Evolutionary conservation across 2,329 filamentous ascomycete species (phyloP).

Genomic region (Exophiala alcalophila): DNA sequence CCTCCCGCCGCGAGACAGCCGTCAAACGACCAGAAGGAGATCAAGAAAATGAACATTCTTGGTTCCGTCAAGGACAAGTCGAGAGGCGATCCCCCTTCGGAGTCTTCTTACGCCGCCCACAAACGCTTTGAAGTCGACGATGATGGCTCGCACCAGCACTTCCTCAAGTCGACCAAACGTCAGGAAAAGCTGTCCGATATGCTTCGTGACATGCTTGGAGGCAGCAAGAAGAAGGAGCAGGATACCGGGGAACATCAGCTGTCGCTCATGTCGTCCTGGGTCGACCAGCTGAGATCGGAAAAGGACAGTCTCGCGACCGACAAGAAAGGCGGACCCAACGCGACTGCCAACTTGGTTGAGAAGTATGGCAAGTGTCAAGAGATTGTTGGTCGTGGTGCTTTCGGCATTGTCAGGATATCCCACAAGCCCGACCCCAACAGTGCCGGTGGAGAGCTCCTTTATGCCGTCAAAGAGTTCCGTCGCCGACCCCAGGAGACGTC

Average conservation of each 20-base stretch:
- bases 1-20: conserved; percentile 31
- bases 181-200: conserved; percentile 95
- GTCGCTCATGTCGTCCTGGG: conserved; percentile 92
- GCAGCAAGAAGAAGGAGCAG: conserved; percentile 74
- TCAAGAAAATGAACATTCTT: conserved; percentile 31
- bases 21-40: conserved; percentile 34
- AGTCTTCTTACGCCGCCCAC: conserved; percentile 26
- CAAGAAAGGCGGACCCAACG: conserved; percentile 71
- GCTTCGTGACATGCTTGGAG: conserved; percentile 76
- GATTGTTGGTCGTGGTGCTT: conserved; percentile 90
- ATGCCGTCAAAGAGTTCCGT: conserved; percentile 97
- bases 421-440: conserved; percentile 89
- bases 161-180: conserved; percentile 81
- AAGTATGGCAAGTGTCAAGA: conserved; percentile 99
- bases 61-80: conserved; percentile 28
- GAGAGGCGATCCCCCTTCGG: conserved; percentile 34
- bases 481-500: conserved; percentile 89
- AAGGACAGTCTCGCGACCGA: conserved; percentile 72
- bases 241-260: conserved; percentile 65
- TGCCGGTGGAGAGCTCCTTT: conserved; percentile 76
- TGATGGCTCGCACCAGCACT: conserved; percentile 77
- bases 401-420: conserved; percentile 94
- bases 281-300: conserved; percentile 86
- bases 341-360: conserved; percentile 77
- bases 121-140: conserved; percentile 58